phyloP scores from a whole-genome alignment of 208 protist genomes.

The Trypanosomatidae sp. region DNA sequence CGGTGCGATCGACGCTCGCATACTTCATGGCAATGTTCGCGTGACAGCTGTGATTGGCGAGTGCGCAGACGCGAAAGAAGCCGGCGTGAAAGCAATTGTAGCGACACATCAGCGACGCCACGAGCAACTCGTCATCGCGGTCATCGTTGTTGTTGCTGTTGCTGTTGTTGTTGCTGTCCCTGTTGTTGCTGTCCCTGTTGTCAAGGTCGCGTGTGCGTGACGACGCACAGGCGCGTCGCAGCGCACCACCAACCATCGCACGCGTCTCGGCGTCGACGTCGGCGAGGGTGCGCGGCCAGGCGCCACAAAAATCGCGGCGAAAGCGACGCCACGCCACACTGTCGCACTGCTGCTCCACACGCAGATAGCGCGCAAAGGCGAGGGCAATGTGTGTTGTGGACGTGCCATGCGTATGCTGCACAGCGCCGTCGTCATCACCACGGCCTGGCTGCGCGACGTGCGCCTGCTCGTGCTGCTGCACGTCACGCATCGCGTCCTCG shows the following conservation, averaged over 20 bases:
- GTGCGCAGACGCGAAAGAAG: conserved; percentile 75
- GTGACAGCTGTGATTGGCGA: conserved; percentile 79
- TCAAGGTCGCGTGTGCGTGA: conserved; percentile 19
- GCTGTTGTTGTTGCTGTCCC: not conserved
- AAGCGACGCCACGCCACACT: conserved; percentile 28
- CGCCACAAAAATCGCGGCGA: conserved; percentile 51
- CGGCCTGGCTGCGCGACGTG: no score
- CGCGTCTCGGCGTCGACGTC: conserved; percentile 39
- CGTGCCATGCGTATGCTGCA: no score
- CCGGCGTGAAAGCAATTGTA: conserved; percentile 83
- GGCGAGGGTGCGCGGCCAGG: conserved; percentile 48
- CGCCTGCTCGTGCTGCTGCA: no score
- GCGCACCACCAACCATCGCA: conserved; percentile 11
- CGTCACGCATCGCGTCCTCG: conserved; percentile 46
- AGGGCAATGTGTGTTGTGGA: no score
- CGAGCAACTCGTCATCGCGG: conserved; percentile 36
- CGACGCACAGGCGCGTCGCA: conserved; percentile 8
- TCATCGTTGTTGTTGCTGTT: not conserved
- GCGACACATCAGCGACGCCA: conserved; percentile 57
- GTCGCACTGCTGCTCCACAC: conserved; percentile 18
- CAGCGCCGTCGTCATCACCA: no score
- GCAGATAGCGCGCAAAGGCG: conserved; percentile 52
- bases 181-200: conserved; percentile 4
- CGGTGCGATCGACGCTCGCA: conserved; percentile 23
- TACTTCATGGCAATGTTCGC: conserved; percentile 88